These are phyloP conservation scores for Angophora floribunda DNA, from an alignment of 345 rosid species.

Conservation along the genomic window DNA sequence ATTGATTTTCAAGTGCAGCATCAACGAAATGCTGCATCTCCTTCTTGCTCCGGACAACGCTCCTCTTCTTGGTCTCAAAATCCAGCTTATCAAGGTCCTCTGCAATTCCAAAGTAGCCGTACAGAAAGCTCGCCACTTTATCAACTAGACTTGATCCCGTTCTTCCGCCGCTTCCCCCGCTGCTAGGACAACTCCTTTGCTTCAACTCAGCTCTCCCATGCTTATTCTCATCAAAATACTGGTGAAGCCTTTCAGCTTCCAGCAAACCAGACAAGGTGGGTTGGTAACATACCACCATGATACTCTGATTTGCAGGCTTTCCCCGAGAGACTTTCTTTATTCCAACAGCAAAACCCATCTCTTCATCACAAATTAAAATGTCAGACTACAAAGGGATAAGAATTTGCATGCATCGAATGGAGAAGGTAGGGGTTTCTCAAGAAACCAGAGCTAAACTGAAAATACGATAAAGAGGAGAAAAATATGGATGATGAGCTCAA, in stretches of 20 bases:
- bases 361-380: conserved; percentile 9
- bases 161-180: neutral
- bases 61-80: conserved; percentile 17
- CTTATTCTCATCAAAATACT: conserved; percentile 12
- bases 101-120: conserved; percentile 41
- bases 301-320: conserved; percentile 37
- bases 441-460: neutral
- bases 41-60: conserved; percentile 34
- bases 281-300: conserved; percentile 28
- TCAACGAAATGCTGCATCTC: conserved; percentile 19
- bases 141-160: neutral
- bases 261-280: conserved; percentile 33
- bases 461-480: neutral
- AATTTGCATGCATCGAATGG: neutral
- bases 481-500: neutral
- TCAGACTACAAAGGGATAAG: neutral
- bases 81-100: conserved; percentile 40
- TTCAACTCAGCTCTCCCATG: conserved; percentile 30
- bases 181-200: neutral
- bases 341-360: conserved; percentile 18
- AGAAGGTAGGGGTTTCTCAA: neutral
- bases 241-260: conserved; percentile 39
- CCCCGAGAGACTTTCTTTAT: conserved; percentile 26
- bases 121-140: conserved; percentile 9
- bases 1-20: neutral